A percentile compares a stretch with the other conserved stretches of the same genome.
Conservation (phyloP, 2,329 filamentous ascomycete species). For the Microdochium trichocladiopsis region DNA sequence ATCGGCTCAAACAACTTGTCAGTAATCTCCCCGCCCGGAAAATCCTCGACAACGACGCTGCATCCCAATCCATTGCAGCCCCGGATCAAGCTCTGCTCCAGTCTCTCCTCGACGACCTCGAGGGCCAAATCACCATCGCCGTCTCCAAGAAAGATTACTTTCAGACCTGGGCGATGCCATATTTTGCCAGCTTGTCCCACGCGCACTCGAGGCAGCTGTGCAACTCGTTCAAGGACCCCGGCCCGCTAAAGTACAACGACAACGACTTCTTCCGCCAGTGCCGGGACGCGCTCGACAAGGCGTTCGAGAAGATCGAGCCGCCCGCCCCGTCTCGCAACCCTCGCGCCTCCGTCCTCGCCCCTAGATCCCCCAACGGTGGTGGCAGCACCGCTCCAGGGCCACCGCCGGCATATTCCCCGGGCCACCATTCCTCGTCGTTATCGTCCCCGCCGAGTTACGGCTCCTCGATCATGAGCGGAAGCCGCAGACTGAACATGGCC, state of each 20-base stretch:
- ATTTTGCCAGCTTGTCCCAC: conserved; percentile 47
- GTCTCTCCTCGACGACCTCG: conserved; percentile 29
- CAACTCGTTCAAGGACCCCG: conserved; percentile 56
- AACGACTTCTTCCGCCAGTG: conserved; percentile 19
- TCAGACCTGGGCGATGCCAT: conserved; percentile 48
- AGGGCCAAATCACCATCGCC: conserved; percentile 44
- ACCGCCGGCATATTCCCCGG: too few relatives aligned
- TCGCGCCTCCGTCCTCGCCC: conserved; percentile 12
- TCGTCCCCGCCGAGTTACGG: too few relatives aligned
- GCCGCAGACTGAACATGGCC: conserved; percentile 27
- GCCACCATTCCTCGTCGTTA: too few relatives aligned
- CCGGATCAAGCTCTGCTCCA: too few relatives aligned
- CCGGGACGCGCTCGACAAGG: conserved; percentile 38
- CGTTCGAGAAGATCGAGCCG: conserved; percentile 37
- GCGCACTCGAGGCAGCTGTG: conserved; percentile 51
- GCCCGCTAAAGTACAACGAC: conserved; percentile 25
- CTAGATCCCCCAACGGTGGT: conserved; percentile 2
- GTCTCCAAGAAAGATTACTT: conserved; percentile 30
- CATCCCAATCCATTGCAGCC: too few relatives aligned
- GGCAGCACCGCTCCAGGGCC: background rate
- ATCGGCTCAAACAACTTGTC: too few relatives aligned
- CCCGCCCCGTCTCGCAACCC: conserved; percentile 30
- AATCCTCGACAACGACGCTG: too few relatives aligned
- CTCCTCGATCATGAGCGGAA: background rate
- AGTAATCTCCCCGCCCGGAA: too few relatives aligned